Evolutionary conservation across 1,284 basidiomycete genomes (phyloP), one percentile per base, ranked within the genome.

Genomic region (Tylopilus orsonianus): DNA sequence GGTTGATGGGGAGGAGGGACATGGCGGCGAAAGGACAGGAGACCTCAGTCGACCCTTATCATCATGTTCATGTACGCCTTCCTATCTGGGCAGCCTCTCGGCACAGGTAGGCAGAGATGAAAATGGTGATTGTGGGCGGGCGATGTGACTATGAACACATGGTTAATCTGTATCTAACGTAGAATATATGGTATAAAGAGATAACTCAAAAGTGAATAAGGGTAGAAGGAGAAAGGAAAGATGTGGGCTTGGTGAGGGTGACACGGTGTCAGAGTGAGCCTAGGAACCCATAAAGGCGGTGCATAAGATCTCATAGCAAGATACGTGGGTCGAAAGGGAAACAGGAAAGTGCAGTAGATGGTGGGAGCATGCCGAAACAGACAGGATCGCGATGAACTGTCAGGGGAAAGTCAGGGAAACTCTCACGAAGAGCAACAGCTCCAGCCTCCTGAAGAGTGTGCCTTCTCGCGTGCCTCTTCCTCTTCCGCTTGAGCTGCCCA

Each of bases 401-500:
- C 45, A 18, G 37, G n/a, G 12, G 14, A 8, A 24, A 18, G 37
- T 19, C 53, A 16, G 33, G 45, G 44, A 48, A 24, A 39, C 34
- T 48, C 54, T 57, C 67, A 74, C 58, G 64, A 66, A 59, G 73
- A 80, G 66, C 87, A 88, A 62, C 84, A 85, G 60, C 71, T 82
- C 86, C 84, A 87, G 41, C 77, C 71, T 41, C 75, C 75, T 22
- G 72, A 71, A 51, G 71, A 57, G 22, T 65, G 75, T 33, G 80
- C 80, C 64, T 86, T 87, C 69, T 85, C 82, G 45, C 79, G 75
- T 26, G 82, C 83, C 59, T 86, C 87, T 60, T 90, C 87, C 62
- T 82, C 85, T 48, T 87, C 87, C n/a, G 85, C 85, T 62, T 87
- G 83, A 18, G 81, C 82, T 43, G 81, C 77, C 87, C 88, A 90